Conservation (phyloP, 345 rosid species). For the Chamaenerion angustifolium region DNA sequence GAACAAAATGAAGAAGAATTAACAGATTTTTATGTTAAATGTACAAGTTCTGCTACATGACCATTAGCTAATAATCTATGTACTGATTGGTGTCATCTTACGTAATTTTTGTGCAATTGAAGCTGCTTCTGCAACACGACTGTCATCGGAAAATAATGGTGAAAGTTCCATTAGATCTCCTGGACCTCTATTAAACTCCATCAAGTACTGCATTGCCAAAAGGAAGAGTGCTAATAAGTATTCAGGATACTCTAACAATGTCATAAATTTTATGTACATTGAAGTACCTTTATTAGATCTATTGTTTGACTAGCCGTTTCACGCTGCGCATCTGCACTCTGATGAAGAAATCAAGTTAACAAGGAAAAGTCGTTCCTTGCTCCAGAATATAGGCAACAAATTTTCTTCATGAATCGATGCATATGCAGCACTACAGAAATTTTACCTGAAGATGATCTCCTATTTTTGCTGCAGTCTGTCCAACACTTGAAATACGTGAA, state of each 20-base stretch:
- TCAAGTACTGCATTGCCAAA: slow-evolving; percentile 60
- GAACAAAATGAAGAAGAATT: too few species aligned
- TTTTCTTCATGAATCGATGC: not conserved
- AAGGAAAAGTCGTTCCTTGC: not conserved
- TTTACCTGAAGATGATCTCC: slow-evolving; percentile 97
- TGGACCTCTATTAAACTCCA: slow-evolving; percentile 98
- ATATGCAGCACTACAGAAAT: slow-evolving; percentile 1
- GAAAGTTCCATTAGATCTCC: slow-evolving; percentile 99
- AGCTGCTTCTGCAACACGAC: slow-evolving; percentile 99
- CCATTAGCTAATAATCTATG: too few species aligned
- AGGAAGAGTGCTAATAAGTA: slow-evolving; percentile 2
- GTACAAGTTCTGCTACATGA: too few species aligned
- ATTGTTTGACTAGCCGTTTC: slow-evolving; percentile 97
- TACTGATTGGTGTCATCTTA: slow-evolving; percentile 22
- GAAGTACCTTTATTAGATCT: slow-evolving; percentile 82
- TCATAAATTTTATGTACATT: slow-evolving; percentile 1
- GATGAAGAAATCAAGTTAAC: slow-evolving; percentile 13
- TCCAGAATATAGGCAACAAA: not conserved
- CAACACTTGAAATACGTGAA: slow-evolving; percentile 86
- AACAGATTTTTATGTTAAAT: too few species aligned
- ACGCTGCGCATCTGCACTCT: slow-evolving; percentile 99
- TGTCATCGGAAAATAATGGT: slow-evolving; percentile 93
- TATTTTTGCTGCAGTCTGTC: slow-evolving; percentile 90
- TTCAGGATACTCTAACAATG: not conserved
- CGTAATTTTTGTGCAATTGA: slow-evolving; percentile 95